Evolutionary conservation across 1,284 basidiomycete genomes (phyloP).

Genomic region (Malassezia equina): DNA sequence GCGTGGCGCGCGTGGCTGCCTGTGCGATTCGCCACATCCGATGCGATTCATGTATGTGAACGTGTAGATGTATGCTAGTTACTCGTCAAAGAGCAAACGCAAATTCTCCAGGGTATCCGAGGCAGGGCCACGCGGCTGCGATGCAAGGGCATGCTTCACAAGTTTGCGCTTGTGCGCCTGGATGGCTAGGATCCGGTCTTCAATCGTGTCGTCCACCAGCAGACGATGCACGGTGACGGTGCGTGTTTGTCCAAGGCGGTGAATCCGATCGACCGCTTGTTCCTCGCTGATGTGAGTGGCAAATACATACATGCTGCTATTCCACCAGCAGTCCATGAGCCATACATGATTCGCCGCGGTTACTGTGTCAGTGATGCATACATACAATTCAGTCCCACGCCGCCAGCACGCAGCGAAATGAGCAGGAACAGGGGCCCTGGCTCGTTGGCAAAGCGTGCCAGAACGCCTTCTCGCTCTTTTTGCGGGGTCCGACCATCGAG

Average conservation of each 20-base stretch:
- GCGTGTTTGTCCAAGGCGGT: slow-evolving; percentile 74
- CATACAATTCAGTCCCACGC: slow-evolving; percentile 58
- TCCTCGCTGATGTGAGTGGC: slow-evolving; percentile 53
- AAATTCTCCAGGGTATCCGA: slow-evolving; percentile 36
- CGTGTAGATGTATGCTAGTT: neutral
- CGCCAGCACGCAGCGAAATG: slow-evolving; percentile 83
- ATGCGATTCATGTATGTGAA: slow-evolving; percentile 10
- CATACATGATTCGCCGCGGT: slow-evolving; percentile 42
- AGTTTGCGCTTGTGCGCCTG: slow-evolving; percentile 88
- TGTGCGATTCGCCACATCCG: neutral
- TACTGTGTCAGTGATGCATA: slow-evolving; percentile 10
- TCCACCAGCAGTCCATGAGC: slow-evolving; percentile 47
- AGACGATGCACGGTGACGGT: slow-evolving; percentile 84
- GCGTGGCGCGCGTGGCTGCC: slow-evolving; percentile 3
- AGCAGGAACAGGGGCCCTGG: slow-evolving; percentile 78
- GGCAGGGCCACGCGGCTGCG: slow-evolving; percentile 2
- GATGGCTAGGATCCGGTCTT: slow-evolving; percentile 57
- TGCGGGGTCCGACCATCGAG: slow-evolving; percentile 89
- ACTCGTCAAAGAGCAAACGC: slow-evolving; percentile 32
- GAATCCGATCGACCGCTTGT: slow-evolving; percentile 60
- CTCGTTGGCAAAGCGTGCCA: slow-evolving; percentile 65
- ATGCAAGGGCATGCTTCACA: slow-evolving; percentile 53
- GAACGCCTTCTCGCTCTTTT: slow-evolving; percentile 65
- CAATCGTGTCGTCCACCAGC: slow-evolving; percentile 85
- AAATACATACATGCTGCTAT: slow-evolving; percentile 19